Evolutionary conservation across 345 rosid species (phyloP), one percentile per base, ranked within the genome.

Genomic region (Salix viminalis): DNA sequence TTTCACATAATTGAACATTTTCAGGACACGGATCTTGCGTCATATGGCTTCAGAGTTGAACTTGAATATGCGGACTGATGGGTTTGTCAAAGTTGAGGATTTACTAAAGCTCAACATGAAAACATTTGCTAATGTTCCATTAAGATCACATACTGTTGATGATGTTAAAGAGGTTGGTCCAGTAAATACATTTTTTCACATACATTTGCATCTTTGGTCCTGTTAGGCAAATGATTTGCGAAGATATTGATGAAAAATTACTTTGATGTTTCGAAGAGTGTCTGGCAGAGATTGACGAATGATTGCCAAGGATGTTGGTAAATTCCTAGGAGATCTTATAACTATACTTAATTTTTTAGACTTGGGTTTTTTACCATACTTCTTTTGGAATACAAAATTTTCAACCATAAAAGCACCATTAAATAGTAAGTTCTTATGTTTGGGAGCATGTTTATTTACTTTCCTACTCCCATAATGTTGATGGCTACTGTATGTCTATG

Each of bases 31-130:
- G 5, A 81, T 93, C 71, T 86, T 93, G 87, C 84, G 98, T 3
- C 99, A 95, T 75, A 87, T 77, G 93, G 93, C 97, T 77, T 79
- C 82, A 65, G 97, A 95, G 76, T 75, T 93, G 41, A 90, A 84
- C 41, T 78, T 95, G 87, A 84, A 88, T 83, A 89, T 93, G 89
- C 75, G 89, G 34, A 85, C 80, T 78, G 98, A 95, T 88, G 99
- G 98, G 16, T 93, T 73, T 83, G 93, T 91, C 77, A 91, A 84
- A 83, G 96, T 90, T 79, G 83, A 84, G 67, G 99, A 93, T 72
- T 82, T 95, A 19, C 86, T 93, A 50, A 82, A 82, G 81, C 86
- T 95, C 65, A 86, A 91, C 71, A 39, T 91, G 84, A 95, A 90
- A 86, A 90, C 98, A 8, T 79, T 80, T 14, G 97, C 96, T 52